Conservation (phyloP, 2,329 filamentous ascomycete species). For the Parastagonospora nodorum region DNA sequence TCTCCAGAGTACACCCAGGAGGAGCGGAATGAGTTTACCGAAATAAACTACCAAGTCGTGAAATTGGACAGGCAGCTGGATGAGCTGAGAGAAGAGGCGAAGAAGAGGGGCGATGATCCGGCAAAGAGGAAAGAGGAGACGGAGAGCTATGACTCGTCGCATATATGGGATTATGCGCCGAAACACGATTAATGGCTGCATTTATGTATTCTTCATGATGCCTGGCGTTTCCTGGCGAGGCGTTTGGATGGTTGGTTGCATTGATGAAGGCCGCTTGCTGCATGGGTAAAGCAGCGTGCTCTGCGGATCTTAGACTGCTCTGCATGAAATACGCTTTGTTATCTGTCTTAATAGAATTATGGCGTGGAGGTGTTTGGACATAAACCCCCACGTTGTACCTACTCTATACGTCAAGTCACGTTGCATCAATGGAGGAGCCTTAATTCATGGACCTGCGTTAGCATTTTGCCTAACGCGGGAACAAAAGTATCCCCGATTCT, state of each 20-base stretch:
- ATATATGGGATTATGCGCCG: conserved; percentile 46
- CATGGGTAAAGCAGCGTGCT: too few relatives aligned
- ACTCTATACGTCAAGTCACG: too few relatives aligned
- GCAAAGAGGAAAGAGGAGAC: conserved; percentile 39
- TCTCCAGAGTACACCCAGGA: conserved; percentile 24
- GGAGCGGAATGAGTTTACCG: conserved; percentile 23
- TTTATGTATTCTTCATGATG: neutral
- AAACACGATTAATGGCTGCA: conserved; percentile 16
- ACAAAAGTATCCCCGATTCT: too few relatives aligned
- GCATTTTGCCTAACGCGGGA: too few relatives aligned
- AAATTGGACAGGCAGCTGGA: conserved; percentile 37
- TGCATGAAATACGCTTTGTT: too few relatives aligned
- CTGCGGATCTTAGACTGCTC: too few relatives aligned
- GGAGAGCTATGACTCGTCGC: conserved; percentile 38
- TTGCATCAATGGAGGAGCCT: too few relatives aligned
- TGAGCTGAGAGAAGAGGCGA: conserved; percentile 33
- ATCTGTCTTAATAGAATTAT: too few relatives aligned
- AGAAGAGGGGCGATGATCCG: conserved; percentile 41
- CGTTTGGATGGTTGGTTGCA: conserved; percentile 8
- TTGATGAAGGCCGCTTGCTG: too few relatives aligned
- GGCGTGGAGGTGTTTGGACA: too few relatives aligned
- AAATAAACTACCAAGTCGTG: conserved; percentile 25
- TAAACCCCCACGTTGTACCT: too few relatives aligned
- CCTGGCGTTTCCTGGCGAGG: conserved; percentile 15
- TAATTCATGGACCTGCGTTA: too few relatives aligned